Conservation (phyloP, 495 filamentous ascomycete species). For the Halenospora varia region DNA sequence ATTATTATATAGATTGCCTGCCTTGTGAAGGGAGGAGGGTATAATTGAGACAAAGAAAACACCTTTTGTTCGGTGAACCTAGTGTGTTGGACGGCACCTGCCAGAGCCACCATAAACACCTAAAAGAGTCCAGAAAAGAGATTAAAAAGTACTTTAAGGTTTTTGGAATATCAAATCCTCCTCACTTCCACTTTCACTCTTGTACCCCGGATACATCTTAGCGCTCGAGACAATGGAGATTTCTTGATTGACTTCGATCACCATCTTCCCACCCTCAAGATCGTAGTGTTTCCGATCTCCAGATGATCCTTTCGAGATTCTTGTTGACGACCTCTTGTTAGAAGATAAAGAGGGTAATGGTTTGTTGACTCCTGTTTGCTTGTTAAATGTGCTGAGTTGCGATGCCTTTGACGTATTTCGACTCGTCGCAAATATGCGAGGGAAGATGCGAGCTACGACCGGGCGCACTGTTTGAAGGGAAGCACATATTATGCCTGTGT, state of each 20-base stretch:
- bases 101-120: not conserved
- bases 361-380: not conserved
- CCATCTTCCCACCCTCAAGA: not conserved
- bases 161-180: not conserved
- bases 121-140: not conserved
- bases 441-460: constrained; percentile 33
- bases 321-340: not conserved
- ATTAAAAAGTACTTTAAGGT: not conserved
- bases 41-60: no score
- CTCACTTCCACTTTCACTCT: not conserved
- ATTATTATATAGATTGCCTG: no score
- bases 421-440: constrained; percentile 26
- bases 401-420: not conserved
- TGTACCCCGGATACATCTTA: not conserved
- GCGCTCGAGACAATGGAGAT: not conserved
- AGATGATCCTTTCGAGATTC: not conserved
- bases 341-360: not conserved
- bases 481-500: constrained; percentile 32
- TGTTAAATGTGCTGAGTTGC: not conserved
- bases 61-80: no score
- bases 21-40: no score
- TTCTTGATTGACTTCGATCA: not conserved
- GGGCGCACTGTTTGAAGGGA: constrained; percentile 35
- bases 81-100: not conserved
- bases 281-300: not conserved